A percentile compares a stretch with the other conserved stretches of the same genome.
Evolutionary conservation across 345 rosid species (phyloP).

Genomic region (Passiflora organensis): DNA sequence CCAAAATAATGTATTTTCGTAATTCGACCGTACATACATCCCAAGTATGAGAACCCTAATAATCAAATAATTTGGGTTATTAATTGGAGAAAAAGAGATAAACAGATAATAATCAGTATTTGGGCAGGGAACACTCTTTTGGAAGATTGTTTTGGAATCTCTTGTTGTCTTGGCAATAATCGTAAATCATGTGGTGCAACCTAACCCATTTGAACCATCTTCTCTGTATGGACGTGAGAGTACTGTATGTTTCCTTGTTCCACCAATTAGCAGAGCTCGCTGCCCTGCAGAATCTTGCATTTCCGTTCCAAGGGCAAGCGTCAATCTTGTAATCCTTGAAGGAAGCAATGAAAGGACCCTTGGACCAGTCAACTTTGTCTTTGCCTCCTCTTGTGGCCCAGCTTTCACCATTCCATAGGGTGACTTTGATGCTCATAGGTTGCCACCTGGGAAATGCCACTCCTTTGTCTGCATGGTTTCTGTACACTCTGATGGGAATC

Average conservation of each 20-base stretch:
- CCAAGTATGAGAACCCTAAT: too few species aligned
- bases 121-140: conserved; percentile 71
- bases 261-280: conserved; percentile 61
- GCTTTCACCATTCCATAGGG: conserved; percentile 81
- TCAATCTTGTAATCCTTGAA: conserved; percentile 60
- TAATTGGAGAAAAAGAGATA: not conserved
- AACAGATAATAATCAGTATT: conserved; percentile 25
- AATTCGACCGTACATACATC: too few species aligned
- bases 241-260: conserved; percentile 42
- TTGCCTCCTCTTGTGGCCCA: conserved; percentile 87
- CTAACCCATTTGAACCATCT: conserved; percentile 86
- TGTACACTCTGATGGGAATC: conserved; percentile 63
- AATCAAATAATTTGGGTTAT: too few species aligned
- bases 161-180: conserved; percentile 60
- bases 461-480: conserved; percentile 70
- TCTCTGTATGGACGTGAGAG: conserved; percentile 46
- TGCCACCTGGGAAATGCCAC: conserved; percentile 69
- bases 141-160: conserved; percentile 70
- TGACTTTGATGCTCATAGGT: conserved; percentile 59
- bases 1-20: too few species aligned
- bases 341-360: conserved; percentile 65
- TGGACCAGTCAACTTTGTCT: conserved; percentile 73
- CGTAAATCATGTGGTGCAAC: conserved; percentile 66
- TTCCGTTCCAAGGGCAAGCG: conserved; percentile 68
- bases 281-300: conserved; percentile 53